Evolutionary conservation across 2,329 filamentous ascomycete genomes (phyloP).

Genomic region (Ceratocystis colombiana): DNA sequence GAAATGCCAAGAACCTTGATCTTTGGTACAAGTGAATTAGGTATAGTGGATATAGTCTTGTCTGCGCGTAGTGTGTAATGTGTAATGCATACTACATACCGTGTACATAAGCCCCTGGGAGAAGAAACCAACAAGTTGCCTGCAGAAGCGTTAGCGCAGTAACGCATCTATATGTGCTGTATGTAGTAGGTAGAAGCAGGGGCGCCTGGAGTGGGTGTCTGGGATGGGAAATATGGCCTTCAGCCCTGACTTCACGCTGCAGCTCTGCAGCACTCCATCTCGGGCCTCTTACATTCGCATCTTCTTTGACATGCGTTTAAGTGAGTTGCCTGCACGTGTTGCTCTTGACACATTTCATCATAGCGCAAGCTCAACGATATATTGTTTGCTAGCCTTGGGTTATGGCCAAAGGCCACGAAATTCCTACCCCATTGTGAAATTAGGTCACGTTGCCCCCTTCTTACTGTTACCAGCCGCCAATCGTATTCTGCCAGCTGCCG

Average conservation of each 20-base stretch:
- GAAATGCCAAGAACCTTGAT: neutral
- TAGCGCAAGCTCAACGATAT: neutral
- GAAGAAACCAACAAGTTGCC: no score
- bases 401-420: no score
- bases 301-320: neutral
- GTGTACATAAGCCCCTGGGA: no score
- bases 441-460: neutral
- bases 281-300: neutral
- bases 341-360: slow-evolving; percentile 8
- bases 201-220: neutral
- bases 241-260: slow-evolving; percentile 1
- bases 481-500: neutral
- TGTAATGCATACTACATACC: neutral
- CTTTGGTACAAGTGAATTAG: neutral
- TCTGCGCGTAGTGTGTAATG: neutral
- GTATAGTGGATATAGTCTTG: neutral
- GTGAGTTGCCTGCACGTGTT: neutral
- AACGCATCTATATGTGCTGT: no score
- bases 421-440: neutral
- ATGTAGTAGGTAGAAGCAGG: slow-evolving; percentile 1
- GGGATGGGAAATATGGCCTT: neutral
- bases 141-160: no score
- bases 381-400: neutral
- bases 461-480: no score
- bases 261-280: neutral